Evolutionary conservation across 2,329 filamentous ascomycete species (phyloP), one percentile per base, ranked within the genome.

Genomic region (Sarocladiaceae sp.): DNA sequence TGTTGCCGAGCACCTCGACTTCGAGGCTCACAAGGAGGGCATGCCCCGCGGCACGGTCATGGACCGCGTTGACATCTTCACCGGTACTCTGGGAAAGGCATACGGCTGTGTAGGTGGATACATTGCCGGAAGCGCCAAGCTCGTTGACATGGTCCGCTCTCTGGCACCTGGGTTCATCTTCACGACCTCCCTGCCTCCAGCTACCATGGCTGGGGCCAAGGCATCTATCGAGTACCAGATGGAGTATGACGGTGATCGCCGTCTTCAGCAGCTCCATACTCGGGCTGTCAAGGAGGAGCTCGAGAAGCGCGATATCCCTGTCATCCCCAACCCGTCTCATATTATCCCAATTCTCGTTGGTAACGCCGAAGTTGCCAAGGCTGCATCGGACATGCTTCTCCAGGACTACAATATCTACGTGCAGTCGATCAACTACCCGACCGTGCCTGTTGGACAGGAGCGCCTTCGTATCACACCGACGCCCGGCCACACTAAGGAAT

Each of bases 371-470:
- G 71, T 94, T 32, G 93, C 93, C 48, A 96, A 93, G 74, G 75
- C 83, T 55, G 93, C 93, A 6, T 95, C 88, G 19, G 93, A 98
- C 61, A 81, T 95, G 71, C 80, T 98, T 18, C 78, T 98, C 12
- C 82, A 85, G 53, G 85, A 95, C 53, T 86, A 95, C 71, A 80
- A 82, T 49, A 96, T 98, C 61, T 98, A 98, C 62, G 93, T 98
- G 20, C 93, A 98, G 69, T 89, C 88, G 45, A 97, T 98, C 76
- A 98, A 98, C 71, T 97, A 97, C 68, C 93, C 93, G 2, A 98
- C 93, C 43, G 93, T 98, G 3, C 93, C 93, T 2, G 88, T 95
- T 6, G 93, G 93, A n/a, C 90, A 98, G 71, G 93, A 98, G 67
- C 83, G 93, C 47, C 83, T 98, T 46, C 85, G 93, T 53, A 88